Evolutionary conservation across 1,139 yeast species (phyloP), one percentile per base, ranked within the genome.

Genomic region (Groenewaldozyma auringiensis): DNA sequence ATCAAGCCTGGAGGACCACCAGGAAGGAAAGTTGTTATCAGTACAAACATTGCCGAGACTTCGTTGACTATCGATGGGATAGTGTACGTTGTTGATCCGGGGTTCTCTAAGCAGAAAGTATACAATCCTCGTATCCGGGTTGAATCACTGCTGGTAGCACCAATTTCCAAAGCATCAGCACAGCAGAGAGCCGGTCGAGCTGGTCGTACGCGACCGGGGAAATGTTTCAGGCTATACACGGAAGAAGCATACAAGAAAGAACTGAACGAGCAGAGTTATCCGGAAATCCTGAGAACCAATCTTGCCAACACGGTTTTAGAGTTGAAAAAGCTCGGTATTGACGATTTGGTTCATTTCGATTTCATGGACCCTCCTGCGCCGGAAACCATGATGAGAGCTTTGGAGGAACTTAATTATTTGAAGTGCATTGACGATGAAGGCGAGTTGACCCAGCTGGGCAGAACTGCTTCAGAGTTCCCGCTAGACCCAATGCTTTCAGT

Each of bases 331-430:
- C 75, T 92, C 50, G 97, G 97, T 18, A 78, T 92, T 54, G 96
- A 92, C 62, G 98, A 92, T 66, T 76, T 92, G 62, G 98, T 92
- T 29, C 97, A 92, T 66, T 92, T 92, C 62, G 98, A 92, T 65
- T 92, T 92, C 61, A 92, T 92, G 96, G 98, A 92, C 62, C 97
- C 98, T 6, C 98, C 98, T n/a, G 97, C 98, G 1, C 97, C 97
- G 3, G 98, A 92, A 66, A 92, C 98, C 6, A 92, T 92, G 98
- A 89, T 92, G 97, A 77, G 97, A 64, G 97, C 98, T 0, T 71
- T 92, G 55, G 98, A 92, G 66, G 98, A 92, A 65, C 75, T 92
- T 60, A 89, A 92, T 62, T 92, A 87, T 62, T 72, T 92, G 51
- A 81, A 82, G 22, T 92, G 97, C 69, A 74, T 92, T 48, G 87